phyloP scores from a whole-genome alignment of 768 basidiomycete species.

The Cystofilobasidium bisporidii region DNA sequence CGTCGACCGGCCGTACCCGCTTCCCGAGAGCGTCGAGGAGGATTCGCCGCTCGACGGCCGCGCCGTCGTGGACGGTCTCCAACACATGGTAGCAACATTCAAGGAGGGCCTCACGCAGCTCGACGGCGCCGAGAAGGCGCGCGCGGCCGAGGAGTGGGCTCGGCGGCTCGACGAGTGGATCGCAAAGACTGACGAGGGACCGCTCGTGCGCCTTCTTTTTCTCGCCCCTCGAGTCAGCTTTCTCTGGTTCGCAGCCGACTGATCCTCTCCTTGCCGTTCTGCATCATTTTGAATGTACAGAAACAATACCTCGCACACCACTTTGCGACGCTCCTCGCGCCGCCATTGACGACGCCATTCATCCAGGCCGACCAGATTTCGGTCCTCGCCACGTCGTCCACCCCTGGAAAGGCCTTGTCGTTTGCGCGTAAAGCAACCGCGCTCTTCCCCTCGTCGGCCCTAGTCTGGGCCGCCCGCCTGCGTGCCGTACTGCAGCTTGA shows the following conservation, averaged over 20 bases:
- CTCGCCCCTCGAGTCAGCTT: not conserved
- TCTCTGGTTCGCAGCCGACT: no score
- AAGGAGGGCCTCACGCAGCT: conserved; percentile 13
- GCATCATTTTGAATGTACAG: no score
- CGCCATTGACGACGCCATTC: conserved; percentile 17
- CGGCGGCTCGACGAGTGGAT: conserved; percentile 8
- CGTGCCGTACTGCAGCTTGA: conserved; percentile 13
- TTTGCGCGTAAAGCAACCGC: conserved; percentile 17
- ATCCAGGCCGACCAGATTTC: conserved; percentile 21
- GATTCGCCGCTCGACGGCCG: not conserved
- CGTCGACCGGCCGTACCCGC: conserved; percentile 37
- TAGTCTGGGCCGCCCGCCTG: conserved; percentile 19
- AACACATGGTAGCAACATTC: conserved; percentile 21
- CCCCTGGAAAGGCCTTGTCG: conserved; percentile 9
- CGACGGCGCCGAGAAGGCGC: conserved; percentile 20
- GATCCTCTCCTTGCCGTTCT: no score
- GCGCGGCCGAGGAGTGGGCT: conserved; percentile 11
- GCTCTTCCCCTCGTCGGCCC: conserved; percentile 19
- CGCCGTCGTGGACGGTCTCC: conserved; percentile 10
- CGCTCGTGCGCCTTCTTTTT: not conserved
- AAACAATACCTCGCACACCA: conserved; percentile 16
- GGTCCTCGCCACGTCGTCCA: conserved; percentile 6
- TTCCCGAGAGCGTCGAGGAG: conserved; percentile 26
- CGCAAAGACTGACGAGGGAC: conserved; percentile 15
- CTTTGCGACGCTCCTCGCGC: conserved; percentile 17